Conservation (phyloP, 2,329 filamentous ascomycete species). For the Orbilia brochopaga region DNA sequence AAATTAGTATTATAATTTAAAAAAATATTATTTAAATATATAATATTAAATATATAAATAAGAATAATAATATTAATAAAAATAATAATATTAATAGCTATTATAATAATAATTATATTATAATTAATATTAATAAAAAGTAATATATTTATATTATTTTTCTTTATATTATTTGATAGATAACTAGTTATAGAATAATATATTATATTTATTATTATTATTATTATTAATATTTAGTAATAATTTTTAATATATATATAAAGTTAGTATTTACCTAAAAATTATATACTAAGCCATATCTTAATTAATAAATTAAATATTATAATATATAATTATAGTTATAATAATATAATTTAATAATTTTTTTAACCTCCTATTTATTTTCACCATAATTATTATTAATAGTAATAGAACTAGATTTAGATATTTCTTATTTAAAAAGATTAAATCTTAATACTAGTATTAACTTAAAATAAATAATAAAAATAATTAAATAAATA, state of each 20-base stretch:
- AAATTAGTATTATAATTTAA: not conserved
- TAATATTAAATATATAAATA: constrained; percentile 25
- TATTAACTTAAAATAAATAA: not conserved
- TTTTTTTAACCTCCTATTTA: not conserved
- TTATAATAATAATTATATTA: too few species aligned
- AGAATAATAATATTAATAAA: too few species aligned
- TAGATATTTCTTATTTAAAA: not conserved
- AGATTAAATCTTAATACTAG: not conserved
- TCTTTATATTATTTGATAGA: constrained; percentile 5
- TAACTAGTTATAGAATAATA: too few species aligned
- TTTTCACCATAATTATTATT: not conserved
- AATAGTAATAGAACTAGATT: not conserved
- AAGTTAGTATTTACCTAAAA: not conserved
- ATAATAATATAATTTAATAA: not conserved
- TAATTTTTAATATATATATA: not conserved
- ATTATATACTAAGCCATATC: not conserved
- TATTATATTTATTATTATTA: not conserved
- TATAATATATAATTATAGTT: too few species aligned
- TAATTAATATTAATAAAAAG: constrained; percentile 10
- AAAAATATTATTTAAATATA: constrained; percentile 10
- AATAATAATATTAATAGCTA: constrained; percentile 5
- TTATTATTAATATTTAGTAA: not conserved
- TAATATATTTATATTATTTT: constrained; percentile 15
- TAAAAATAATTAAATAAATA: not conserved
- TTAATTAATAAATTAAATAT: not conserved